A percentile compares a stretch with the other conserved stretches of the same genome.
Conservation (phyloP, 148 eudicot genomes). For the Cornus florida region DNA sequence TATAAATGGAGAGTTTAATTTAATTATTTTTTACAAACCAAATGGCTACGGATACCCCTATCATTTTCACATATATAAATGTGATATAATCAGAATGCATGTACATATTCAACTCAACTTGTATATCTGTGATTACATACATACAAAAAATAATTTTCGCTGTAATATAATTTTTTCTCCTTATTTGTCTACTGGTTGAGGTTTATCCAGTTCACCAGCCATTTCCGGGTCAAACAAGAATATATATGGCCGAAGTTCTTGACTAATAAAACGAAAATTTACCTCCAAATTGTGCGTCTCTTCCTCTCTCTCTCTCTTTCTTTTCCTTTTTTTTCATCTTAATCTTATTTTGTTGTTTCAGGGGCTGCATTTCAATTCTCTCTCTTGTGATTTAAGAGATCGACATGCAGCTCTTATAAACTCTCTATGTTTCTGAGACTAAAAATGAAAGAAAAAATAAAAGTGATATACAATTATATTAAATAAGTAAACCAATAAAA, state of each 20-base stretch:
- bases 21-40: too few relatives aligned
- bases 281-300: conserved; percentile 3
- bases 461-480: background rate
- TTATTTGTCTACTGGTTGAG: background rate
- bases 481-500: background rate
- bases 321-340: background rate
- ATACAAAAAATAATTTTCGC: background rate
- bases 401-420: too few relatives aligned
- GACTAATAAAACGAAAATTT: conserved; percentile 21
- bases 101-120: too few relatives aligned
- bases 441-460: background rate
- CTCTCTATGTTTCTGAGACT: background rate
- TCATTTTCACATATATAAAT: too few relatives aligned
- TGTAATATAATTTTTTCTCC: too few relatives aligned
- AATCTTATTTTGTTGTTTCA: conserved; percentile 5
- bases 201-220: conserved; percentile 12
- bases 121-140: too few relatives aligned
- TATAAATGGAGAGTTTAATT: too few relatives aligned
- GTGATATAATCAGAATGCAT: too few relatives aligned
- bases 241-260: conserved; percentile 32
- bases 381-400: background rate
- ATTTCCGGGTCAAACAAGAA: conserved; percentile 43
- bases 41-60: too few relatives aligned
- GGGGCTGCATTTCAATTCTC: background rate
- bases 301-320: too few relatives aligned